Base-by-base conservation (phyloP, 1,139 yeast genomes). In the Suhomyces panamericanus region DNA sequence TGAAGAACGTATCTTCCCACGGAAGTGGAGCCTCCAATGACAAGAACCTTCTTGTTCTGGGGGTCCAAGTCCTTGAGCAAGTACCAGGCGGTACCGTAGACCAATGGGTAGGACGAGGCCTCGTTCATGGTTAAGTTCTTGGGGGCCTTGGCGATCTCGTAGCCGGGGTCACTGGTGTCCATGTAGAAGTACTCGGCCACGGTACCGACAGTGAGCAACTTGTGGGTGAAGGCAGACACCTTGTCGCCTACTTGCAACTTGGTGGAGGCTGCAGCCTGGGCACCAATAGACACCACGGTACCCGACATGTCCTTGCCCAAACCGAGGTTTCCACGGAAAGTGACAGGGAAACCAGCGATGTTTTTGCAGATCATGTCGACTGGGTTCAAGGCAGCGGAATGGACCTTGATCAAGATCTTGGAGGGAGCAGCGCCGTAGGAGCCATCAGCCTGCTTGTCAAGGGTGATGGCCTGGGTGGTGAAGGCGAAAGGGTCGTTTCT, bases 11-110 rank as follows among this genome's bases (percentile, higher is more conserved):
- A 76, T 48, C 80, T 63, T 2, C 93, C 95, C 6, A 85, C 86
- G n/a, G 84, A 70, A 1, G 95, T 80, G 4, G 87, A 80, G 12
- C 86, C 93, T 35, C 96, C 96, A 47, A 85, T 70, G 33, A 87
- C 70, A 40, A 87, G 66, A 1, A 86, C 75, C 48, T 66, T 66
- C 4, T 55, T 59, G 33, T 57, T 59, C 40, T 59, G 58, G 41
- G 67, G 62, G 60, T 49, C 57, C 8, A 58, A 43, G 46, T 52
- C 65, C 43, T 63, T 63, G 39, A 81, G 58, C 43, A 80, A 58
- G 35, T 67, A 69, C 50, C 60, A 67, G 0, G 89, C 88, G 1
- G 89, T 71, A 7, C 84, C 83, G 49, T 79, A 75, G 26, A 81
- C 75, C 55, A 77, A 58, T 42, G 84, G 75, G 72, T 82, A 70